Conservation (phyloP, 129 eudicot genomes). For the Apium graveolens region DNA sequence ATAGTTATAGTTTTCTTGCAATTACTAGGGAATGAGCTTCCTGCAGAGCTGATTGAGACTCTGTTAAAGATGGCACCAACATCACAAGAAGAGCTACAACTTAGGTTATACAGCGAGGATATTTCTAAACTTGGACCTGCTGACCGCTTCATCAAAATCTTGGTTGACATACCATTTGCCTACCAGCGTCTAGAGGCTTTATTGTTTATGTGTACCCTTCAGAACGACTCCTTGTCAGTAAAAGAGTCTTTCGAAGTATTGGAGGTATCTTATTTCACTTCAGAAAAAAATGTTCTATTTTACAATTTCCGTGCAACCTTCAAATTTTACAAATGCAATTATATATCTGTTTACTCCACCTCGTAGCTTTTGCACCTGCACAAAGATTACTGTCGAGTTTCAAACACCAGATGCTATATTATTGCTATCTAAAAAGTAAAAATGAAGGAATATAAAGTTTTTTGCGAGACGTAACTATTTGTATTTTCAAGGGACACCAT, state of each 20-base stretch:
- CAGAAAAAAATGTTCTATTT: background rate
- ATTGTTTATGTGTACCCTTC: slow-evolving; percentile 46
- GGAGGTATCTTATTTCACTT: slow-evolving; percentile 30
- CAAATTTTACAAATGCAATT: background rate
- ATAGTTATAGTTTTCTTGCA: background rate
- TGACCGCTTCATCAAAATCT: slow-evolving; percentile 43
- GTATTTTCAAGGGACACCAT: background rate
- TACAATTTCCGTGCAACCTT: background rate
- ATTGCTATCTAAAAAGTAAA: background rate
- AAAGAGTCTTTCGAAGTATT: slow-evolving; percentile 42
- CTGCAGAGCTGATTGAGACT: slow-evolving; percentile 46
- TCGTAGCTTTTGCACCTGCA: background rate
- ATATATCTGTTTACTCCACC: background rate
- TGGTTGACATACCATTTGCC: slow-evolving; percentile 56
- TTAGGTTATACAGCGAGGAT: slow-evolving; percentile 46
- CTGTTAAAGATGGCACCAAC: slow-evolving; percentile 56
- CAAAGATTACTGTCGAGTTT: background rate
- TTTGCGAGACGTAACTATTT: background rate
- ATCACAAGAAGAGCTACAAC: slow-evolving; percentile 49
- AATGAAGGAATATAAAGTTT: background rate
- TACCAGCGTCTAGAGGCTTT: slow-evolving; percentile 42
- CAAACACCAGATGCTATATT: background rate
- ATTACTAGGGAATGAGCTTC: slow-evolving; percentile 54
- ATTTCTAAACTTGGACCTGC: slow-evolving; percentile 51
- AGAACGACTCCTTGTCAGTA: slow-evolving; percentile 33